These are phyloP conservation scores for Aspergillus thermomutatus DNA, from an alignment of 2,329 filamentous ascomycete genomes.

Conservation along the genomic window DNA sequence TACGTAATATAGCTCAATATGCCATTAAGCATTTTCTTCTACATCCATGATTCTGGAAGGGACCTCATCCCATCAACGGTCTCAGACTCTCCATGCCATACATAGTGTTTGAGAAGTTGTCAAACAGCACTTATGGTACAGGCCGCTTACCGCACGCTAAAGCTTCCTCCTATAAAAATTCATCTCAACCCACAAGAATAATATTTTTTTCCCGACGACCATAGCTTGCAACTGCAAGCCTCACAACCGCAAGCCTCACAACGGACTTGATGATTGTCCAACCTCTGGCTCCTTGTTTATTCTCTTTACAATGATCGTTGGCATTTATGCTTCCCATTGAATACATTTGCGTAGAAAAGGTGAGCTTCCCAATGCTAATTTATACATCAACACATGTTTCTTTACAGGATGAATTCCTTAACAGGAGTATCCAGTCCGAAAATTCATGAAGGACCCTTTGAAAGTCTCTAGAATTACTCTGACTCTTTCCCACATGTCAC, in stretches of 20 bases:
- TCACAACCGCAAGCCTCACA: slow-evolving; percentile 5
- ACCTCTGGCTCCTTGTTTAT: not conserved
- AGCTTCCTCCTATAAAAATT: slow-evolving; percentile 16
- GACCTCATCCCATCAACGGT: not conserved
- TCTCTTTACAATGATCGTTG: not conserved
- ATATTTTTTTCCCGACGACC: slow-evolving; percentile 16
- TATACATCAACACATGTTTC: not conserved
- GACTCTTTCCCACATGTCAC: slow-evolving; percentile 29
- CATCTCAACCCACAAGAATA: slow-evolving; percentile 17
- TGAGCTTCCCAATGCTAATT: not conserved
- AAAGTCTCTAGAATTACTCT: slow-evolving; percentile 56
- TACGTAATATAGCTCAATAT: not conserved
- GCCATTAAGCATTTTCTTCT: too few relatives aligned
- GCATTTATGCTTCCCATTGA: not conserved
- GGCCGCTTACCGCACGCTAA: slow-evolving; percentile 12
- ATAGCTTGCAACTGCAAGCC: slow-evolving; percentile 15
- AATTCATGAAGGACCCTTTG: slow-evolving; percentile 51
- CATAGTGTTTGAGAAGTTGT: slow-evolving; percentile 10
- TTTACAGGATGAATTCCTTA: slow-evolving; percentile 41
- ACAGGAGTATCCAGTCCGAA: slow-evolving; percentile 59
- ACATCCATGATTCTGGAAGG: too few relatives aligned
- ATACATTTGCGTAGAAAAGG: slow-evolving; percentile 1
- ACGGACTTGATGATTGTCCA: not conserved
- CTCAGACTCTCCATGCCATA: too few relatives aligned
- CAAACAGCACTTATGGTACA: slow-evolving; percentile 16